Evolutionary conservation across 208 protist genomes (phyloP), one percentile per base, ranked within the genome.

Genomic region (Leishmania major): DNA sequence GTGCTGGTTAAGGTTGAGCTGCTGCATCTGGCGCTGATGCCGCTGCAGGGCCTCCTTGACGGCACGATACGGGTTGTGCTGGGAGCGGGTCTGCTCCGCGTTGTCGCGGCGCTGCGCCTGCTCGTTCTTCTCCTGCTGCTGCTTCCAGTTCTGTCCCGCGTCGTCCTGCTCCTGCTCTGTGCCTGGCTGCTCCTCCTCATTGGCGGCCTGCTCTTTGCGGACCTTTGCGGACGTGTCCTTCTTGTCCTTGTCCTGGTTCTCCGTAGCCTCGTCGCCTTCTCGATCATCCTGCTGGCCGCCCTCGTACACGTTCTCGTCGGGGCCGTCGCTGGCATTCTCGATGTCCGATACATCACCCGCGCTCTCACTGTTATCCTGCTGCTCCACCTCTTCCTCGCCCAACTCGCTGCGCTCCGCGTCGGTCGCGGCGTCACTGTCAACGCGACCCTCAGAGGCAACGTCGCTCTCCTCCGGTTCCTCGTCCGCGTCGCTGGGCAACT

Each of bases 21-120:
- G 93, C 87, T 98, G 93, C 47, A 84, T 79, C 60, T 94, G 87
- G 22, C 89, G 91, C 57, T 95, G 85, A 84, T 97, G 94, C 17
- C 93, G 91, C 86, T 97, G 88, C 60, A 98, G 75, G 19, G 95
- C 93, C 79, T 98, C 95, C 85, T 98, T 98, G 45, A 97, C 91
- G 6, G 94, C 91, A 11, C 88, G 87, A 84, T 96, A 97, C 51
- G 90, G 96, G 77, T 96, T 98, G 79, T 90, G 89, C 81, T 90
- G 89, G 11, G 88, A 93, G 73, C 88, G 91, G 45, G 89, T 96
- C 73, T 89, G 88, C 83, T 93, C 93, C 37, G 87, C 93, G 83
- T 94, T 96, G 80, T 95, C 91, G 82, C 93, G 91, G 40, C 86
- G 94, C 80, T 91, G 89, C 59, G 84, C 82, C 57, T 90, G 82